Percentiles rank a stretch among this genome's conserved stretches.
phyloP scores from a whole-genome alignment of 805 yeast species.

The Isabelozyma pseudorhagii region DNA sequence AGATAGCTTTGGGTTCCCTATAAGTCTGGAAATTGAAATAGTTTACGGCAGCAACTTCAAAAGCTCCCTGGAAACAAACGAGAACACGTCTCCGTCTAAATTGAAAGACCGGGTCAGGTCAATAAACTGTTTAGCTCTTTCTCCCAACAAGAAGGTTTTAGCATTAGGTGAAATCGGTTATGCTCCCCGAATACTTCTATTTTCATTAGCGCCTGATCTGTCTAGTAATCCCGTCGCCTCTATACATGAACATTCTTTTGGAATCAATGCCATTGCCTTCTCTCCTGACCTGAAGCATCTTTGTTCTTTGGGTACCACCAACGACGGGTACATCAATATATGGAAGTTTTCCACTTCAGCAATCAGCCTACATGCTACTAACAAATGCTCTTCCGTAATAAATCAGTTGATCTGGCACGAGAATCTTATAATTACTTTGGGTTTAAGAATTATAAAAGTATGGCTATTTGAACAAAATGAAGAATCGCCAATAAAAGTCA shows the following conservation, averaged over 20 bases:
- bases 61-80: constrained; percentile 4
- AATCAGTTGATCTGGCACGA: constrained; percentile 57
- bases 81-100: constrained; percentile 18
- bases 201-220: constrained; percentile 52
- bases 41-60: constrained; percentile 9
- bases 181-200: constrained; percentile 61
- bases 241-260: constrained; percentile 63
- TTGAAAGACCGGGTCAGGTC: constrained; percentile 45
- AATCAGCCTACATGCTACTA: constrained; percentile 43
- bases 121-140: constrained; percentile 54
- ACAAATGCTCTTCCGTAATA: constrained; percentile 60
- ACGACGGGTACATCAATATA: constrained; percentile 64
- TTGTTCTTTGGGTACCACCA: constrained; percentile 62
- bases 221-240: constrained; percentile 48
- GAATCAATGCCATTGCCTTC: constrained; percentile 53
- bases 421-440: constrained; percentile 50
- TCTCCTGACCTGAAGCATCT: constrained; percentile 55
- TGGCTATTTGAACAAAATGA: constrained; percentile 48
- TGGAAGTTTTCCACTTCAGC: constrained; percentile 43
- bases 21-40: constrained; percentile 24
- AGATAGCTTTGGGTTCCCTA: constrained; percentile 37
- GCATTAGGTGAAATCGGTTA: constrained; percentile 75
- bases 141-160: constrained; percentile 50
- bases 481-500: constrained; percentile 1
- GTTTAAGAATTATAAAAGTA: constrained; percentile 57